These are phyloP conservation scores for Ceratobasidium sp. DNA, from an alignment of 1,284 basidiomycete genomes.

Conservation along the genomic window DNA sequence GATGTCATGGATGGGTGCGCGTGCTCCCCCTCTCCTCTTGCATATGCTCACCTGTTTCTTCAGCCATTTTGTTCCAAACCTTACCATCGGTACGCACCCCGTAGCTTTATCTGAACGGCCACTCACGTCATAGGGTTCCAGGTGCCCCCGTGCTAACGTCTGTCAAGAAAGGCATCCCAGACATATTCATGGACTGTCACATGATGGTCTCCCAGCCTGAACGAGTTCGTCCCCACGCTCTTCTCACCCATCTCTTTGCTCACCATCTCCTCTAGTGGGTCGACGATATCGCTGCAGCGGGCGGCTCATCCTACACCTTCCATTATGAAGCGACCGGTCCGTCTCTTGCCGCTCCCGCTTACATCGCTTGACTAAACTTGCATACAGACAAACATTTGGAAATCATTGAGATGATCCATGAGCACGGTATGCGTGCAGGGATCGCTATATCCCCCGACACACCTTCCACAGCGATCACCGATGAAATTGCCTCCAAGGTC, in stretches of 20 bases:
- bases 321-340: conserved; percentile 94
- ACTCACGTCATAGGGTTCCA: conserved; percentile 53
- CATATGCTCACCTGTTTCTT: conserved; percentile 15
- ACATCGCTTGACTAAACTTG: background rate
- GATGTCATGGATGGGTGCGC: conserved; percentile 95
- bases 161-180: conserved; percentile 89
- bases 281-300: conserved; percentile 93
- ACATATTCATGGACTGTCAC: conserved; percentile 99
- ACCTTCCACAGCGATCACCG: conserved; percentile 83
- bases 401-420: conserved; percentile 81
- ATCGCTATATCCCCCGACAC: conserved; percentile 96
- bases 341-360: conserved; percentile 51
- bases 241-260: background rate
- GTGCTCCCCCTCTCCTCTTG: background rate
- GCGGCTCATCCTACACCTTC: conserved; percentile 96
- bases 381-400: conserved; percentile 72
- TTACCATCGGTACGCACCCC: conserved; percentile 81
- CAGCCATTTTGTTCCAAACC: conserved; percentile 98
- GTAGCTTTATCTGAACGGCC: background rate
- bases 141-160: conserved; percentile 90
- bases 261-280: conserved; percentile 77
- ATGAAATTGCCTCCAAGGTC: conserved; percentile 78
- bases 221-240: conserved; percentile 66
- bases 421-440: conserved; percentile 85
- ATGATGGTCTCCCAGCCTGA: conserved; percentile 99